Evolutionary conservation across 441 rosid species (phyloP).

Genomic region (Dalechampia spathulata): DNA sequence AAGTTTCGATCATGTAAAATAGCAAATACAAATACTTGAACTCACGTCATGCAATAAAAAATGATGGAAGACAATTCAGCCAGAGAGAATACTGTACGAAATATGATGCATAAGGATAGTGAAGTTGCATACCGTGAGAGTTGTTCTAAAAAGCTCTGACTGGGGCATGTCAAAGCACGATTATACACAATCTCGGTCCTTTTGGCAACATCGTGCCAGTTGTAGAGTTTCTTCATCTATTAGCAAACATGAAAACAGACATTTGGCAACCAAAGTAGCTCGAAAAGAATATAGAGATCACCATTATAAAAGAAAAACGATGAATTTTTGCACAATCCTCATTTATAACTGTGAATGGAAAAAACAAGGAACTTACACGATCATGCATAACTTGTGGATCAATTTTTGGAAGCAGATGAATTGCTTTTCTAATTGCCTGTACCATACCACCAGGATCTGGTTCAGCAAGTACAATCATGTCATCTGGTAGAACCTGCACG

Average conservation of each 20-base stretch:
- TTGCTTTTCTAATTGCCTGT: constrained; percentile 67
- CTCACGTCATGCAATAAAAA: neutral
- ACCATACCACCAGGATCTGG: constrained; percentile 98
- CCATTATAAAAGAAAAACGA: too few species aligned
- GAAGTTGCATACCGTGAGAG: constrained; percentile 47
- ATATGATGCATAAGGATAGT: neutral
- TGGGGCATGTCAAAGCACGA: constrained; percentile 64
- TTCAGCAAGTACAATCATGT: constrained; percentile 93
- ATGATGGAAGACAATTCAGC: too few species aligned
- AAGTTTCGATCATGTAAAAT: too few species aligned
- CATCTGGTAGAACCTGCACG: constrained; percentile 83
- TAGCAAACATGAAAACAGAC: constrained; percentile 8
- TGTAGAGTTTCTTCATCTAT: constrained; percentile 85
- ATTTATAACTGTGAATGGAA: too few species aligned
- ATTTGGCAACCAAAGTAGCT: constrained; percentile 6
- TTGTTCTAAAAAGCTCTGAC: constrained; percentile 54
- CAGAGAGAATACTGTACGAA: neutral
- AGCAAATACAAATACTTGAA: neutral
- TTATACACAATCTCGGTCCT: constrained; percentile 92
- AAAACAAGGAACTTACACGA: constrained; percentile 68
- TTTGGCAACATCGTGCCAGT: constrained; percentile 94
- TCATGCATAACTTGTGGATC: constrained; percentile 79
- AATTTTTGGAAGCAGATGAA: constrained; percentile 70
- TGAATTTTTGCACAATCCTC: too few species aligned
- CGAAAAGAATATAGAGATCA: neutral